phyloP scores from a whole-genome alignment of 768 basidiomycete species.

The Coprinellus micaceus region DNA sequence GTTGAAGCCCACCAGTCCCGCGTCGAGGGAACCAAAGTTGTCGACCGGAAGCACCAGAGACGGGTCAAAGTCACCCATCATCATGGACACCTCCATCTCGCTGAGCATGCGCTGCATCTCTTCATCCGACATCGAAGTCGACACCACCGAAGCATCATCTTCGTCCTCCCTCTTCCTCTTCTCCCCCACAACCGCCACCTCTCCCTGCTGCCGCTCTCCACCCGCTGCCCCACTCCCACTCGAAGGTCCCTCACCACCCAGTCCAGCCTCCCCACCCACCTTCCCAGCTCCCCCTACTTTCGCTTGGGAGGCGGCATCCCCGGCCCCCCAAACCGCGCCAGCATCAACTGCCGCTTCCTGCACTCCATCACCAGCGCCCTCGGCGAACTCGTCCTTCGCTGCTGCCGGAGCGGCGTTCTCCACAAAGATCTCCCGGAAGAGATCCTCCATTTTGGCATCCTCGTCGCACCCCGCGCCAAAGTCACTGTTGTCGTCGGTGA shows the following conservation, averaged over 20 bases:
- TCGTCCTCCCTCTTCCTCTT: conserved; percentile 13
- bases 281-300: conserved; percentile 17
- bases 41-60: conserved; percentile 8
- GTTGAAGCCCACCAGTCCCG: background rate
- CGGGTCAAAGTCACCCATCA: conserved; percentile 7
- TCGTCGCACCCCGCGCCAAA: conserved; percentile 59
- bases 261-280: background rate
- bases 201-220: conserved; percentile 7
- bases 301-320: conserved; percentile 16
- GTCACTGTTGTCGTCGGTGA: conserved; percentile 16
- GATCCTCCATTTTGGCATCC: conserved; percentile 63
- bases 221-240: conserved; percentile 6
- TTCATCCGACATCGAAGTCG: conserved; percentile 11
- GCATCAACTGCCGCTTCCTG: conserved; percentile 18
- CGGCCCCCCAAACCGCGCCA: conserved; percentile 13
- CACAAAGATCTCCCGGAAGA: conserved; percentile 66
- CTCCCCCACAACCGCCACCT: conserved; percentile 6
- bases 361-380: conserved; percentile 3
- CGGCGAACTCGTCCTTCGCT: conserved; percentile 19
- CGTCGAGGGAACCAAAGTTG: conserved; percentile 13
- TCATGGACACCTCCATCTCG: conserved; percentile 14
- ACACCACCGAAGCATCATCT: conserved; percentile 6
- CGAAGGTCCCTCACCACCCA: background rate
- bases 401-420: conserved; percentile 41
- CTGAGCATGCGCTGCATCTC: conserved; percentile 19